Conservation (phyloP, 768 basidiomycete species). For the Thelephora aurantiotincta region DNA sequence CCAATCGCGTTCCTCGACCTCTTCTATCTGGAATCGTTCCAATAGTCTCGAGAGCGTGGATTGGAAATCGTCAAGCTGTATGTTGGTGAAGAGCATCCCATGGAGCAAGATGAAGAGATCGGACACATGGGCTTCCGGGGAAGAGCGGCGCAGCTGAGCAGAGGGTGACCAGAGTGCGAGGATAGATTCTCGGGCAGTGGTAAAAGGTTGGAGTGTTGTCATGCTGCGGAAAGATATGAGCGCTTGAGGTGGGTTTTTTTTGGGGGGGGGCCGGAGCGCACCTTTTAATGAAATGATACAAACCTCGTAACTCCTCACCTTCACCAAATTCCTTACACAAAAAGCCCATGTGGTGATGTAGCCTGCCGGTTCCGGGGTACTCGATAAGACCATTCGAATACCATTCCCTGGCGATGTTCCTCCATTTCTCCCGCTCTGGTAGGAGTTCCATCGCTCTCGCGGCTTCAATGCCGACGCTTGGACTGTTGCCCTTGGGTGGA, state of each 20-base stretch:
- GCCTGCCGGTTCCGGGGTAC: conserved; percentile 84
- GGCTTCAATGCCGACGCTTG: conserved; percentile 77
- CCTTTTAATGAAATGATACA: conserved; percentile 97
- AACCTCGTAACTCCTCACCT: conserved; percentile 74
- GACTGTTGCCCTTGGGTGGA: conserved; percentile 15
- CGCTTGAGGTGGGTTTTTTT: neutral
- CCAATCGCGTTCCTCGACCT: conserved; percentile 77
- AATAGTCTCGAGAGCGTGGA: conserved; percentile 72
- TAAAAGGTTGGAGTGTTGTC: conserved; percentile 81
- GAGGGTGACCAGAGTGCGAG: conserved; percentile 76
- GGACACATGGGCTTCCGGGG: conserved; percentile 56
- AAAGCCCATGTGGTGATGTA: conserved; percentile 89
- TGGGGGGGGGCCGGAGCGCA: conserved; percentile 20
- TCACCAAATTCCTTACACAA: conserved; percentile 76
- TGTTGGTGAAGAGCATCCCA: conserved; percentile 94
- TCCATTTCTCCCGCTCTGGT: conserved; percentile 87
- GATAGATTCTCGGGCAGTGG: conserved; percentile 80
- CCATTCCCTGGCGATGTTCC: conserved; percentile 84
- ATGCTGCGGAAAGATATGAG: conserved; percentile 35
- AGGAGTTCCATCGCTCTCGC: conserved; percentile 74
- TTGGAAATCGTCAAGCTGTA: conserved; percentile 85
- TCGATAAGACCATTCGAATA: conserved; percentile 78
- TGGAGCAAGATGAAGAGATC: conserved; percentile 89
- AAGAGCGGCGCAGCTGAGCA: conserved; percentile 57
- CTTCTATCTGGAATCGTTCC: conserved; percentile 73